Evolutionary conservation across 306 rosid genomes (phyloP).

Genomic region (Malus fusca): DNA sequence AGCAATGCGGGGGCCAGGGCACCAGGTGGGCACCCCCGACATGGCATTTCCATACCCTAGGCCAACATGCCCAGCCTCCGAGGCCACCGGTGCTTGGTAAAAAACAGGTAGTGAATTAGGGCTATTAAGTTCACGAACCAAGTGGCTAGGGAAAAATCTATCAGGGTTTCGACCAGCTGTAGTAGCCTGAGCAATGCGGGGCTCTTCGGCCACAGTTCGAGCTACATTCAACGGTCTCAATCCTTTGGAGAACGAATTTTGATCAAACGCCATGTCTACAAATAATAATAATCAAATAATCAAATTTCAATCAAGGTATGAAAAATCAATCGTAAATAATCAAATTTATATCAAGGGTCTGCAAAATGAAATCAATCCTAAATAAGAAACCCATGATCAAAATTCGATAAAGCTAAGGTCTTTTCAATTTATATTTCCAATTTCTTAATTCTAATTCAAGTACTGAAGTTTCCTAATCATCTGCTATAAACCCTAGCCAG

Average conservation of each 20-base stretch:
- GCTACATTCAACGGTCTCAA: slow-evolving; percentile 54
- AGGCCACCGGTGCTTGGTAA: slow-evolving; percentile 19
- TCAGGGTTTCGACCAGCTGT: slow-evolving; percentile 25
- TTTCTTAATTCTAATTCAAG: slow-evolving; percentile 10
- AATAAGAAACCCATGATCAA: neutral
- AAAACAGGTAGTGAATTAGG: slow-evolving; percentile 34
- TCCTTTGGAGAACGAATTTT: slow-evolving; percentile 47
- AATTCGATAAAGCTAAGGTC: slow-evolving; percentile 8
- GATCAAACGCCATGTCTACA: slow-evolving; percentile 73
- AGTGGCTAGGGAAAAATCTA: slow-evolving; percentile 25
- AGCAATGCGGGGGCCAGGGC: slow-evolving; percentile 40
- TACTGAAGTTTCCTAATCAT: slow-evolving; percentile 1
- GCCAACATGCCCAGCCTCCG: slow-evolving; percentile 52
- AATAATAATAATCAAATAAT: neutral
- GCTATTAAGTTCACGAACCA: slow-evolving; percentile 30
- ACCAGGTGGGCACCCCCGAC: slow-evolving; percentile 45
- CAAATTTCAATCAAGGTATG: neutral
- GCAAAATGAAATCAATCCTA: slow-evolving; percentile 19
- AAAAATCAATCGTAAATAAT: slow-evolving; percentile 12
- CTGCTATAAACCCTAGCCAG: slow-evolving; percentile 34
- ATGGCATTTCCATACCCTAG: slow-evolving; percentile 54
- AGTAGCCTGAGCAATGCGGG: slow-evolving; percentile 38
- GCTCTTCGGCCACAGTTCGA: slow-evolving; percentile 48
- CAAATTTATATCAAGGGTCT: neutral
- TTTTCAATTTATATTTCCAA: neutral